Evolutionary conservation across 257 asterid species (phyloP).

Genomic region (Solanum dulcamara): DNA sequence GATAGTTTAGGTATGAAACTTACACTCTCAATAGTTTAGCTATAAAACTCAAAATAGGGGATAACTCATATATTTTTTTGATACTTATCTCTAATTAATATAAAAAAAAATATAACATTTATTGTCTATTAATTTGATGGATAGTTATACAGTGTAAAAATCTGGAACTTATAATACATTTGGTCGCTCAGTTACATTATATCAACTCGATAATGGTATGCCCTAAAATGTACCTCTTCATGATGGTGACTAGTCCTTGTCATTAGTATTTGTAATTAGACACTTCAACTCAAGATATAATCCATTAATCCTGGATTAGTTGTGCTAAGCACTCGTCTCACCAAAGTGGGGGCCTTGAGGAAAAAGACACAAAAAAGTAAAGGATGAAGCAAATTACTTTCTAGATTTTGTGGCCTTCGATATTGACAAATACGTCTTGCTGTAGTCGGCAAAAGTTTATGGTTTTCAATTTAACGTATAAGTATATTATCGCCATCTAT

Average conservation of each 20-base stretch:
- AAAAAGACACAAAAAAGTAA: neutral
- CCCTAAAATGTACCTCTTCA: slow-evolving; percentile 2
- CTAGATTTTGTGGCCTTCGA: neutral
- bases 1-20: no score
- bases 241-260: slow-evolving; percentile 21
- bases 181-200: neutral
- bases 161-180: neutral
- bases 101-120: neutral
- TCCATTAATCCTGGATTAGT: neutral
- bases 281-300: slow-evolving; percentile 2
- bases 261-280: slow-evolving; percentile 9
- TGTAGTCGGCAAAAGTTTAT: neutral
- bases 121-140: neutral
- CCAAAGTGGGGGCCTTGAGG: neutral
- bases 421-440: neutral
- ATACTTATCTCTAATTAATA: no score
- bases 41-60: no score
- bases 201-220: slow-evolving; percentile 12
- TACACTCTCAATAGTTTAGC: no score
- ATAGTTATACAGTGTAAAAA: neutral
- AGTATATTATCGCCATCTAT: neutral
- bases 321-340: slow-evolving; percentile 8
- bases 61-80: no score
- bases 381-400: neutral
- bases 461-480: neutral